Base-by-base conservation (phyloP, 257 asterid species). In the Solanum sparsipilum region DNA sequence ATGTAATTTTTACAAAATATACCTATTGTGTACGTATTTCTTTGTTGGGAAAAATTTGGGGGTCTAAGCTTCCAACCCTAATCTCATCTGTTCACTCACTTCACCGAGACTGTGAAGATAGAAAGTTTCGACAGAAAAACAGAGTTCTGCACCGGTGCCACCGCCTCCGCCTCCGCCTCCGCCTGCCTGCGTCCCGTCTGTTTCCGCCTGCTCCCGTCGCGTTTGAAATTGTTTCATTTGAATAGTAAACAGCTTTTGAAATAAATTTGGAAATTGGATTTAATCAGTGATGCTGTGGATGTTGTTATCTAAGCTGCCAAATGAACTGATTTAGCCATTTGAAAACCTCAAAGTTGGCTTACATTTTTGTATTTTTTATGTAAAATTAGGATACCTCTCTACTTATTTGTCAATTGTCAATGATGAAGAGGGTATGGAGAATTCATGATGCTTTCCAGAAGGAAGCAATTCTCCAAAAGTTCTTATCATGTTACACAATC, bases 391-490 rank as follows among this genome's bases (percentile, higher is more conserved):
- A n/a, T 10, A 63, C 31, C 31, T 63, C 29, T n/a, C 71, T 35
- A 39, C 60, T 20, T 39, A 27, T 32, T 71, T 76, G 72, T 8
- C 76, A 79, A 87, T 71, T 76, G 86, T 13, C 76, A 83, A 87
- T 73, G 63, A 94, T 91, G 94, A 93, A 88, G 84, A 90, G 16
- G 31, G 31, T 63, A 23, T 63, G 71, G 71, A 63, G 31, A 63
- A 63, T 63, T 5, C 71, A 25, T 9, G 71, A 63, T n/a, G 31
- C 16, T 63, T 9, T n/a, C 15, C 71, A 86, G 86, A 34, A 56
- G 31, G 87, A 86, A 65, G 52, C 44, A 60, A 20, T 63, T n/a
- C 70, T 91, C 72, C 79, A 56, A 6, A 82, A 35, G 86, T 12
- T 90, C 82, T 39, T 36, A 48, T 39, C n/a, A n/a, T 63, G 32